These are phyloP conservation scores for Plasmodium falciparum DNA, from an alignment of 169 alveolate genomes.

Conservation along the genomic window DNA sequence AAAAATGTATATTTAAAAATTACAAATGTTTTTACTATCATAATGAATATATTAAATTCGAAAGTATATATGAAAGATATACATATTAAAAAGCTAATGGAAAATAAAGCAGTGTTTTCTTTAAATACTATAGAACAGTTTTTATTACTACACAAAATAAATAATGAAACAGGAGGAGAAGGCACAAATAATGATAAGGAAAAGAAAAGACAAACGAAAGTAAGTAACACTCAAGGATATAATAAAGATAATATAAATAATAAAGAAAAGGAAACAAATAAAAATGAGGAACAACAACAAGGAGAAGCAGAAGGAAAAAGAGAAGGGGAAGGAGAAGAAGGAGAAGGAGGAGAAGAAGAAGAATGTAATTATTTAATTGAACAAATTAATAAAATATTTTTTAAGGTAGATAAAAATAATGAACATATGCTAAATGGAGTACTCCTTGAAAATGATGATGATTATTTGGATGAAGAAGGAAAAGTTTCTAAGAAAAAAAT, in stretches of 20 bases:
- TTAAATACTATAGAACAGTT: constrained; percentile 44
- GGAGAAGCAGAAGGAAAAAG: not conserved
- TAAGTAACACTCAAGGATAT: not conserved
- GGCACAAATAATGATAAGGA: not conserved
- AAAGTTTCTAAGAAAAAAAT: not conserved
- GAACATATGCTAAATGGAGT: too few species aligned
- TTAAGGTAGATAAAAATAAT: too few species aligned
- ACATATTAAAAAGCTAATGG: not conserved
- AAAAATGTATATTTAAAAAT: constrained; percentile 49
- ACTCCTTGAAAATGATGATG: not conserved
- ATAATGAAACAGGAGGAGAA: constrained; percentile 8
- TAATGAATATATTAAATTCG: constrained; percentile 32
- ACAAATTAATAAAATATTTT: too few species aligned
- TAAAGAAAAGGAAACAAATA: not conserved
- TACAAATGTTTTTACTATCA: constrained; percentile 16
- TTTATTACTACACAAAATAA: constrained; percentile 30
- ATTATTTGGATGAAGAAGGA: not conserved
- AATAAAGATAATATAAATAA: not conserved
- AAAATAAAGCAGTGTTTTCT: constrained; percentile 13
- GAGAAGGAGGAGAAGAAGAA: not conserved
- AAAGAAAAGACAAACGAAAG: constrained; percentile 6
- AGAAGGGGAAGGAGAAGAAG: not conserved
- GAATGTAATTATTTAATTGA: not conserved
- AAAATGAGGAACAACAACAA: not conserved
- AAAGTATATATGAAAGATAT: constrained; percentile 13